Conservation (phyloP, 495 filamentous ascomycete species). For the Neurospora sp. region DNA sequence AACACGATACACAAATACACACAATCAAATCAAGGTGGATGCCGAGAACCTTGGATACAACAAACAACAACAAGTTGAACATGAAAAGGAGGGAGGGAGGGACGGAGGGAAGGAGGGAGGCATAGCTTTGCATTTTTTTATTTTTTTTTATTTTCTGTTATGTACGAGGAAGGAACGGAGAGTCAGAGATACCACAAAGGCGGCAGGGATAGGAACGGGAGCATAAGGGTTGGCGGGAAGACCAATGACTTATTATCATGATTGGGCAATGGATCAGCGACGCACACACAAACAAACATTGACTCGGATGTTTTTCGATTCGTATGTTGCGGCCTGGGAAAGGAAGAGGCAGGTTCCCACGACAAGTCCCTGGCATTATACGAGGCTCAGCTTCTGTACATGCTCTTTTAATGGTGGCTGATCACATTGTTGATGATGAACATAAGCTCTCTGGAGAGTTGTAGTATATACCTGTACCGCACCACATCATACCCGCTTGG, state of each 20-base stretch:
- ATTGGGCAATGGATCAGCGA: background rate
- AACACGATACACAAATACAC: background rate
- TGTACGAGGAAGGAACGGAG: background rate
- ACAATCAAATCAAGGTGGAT: background rate
- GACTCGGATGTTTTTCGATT: background rate
- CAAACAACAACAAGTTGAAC: background rate
- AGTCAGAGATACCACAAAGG: background rate
- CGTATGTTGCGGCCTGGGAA: background rate
- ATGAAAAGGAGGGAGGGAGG: background rate
- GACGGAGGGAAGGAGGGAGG: background rate
- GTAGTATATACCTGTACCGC: background rate
- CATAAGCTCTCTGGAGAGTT: background rate
- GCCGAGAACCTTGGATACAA: background rate
- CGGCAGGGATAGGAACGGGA: background rate
- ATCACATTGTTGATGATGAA: background rate
- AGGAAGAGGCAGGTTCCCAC: background rate
- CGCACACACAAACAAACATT: background rate
- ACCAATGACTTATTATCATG: background rate
- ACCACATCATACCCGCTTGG: background rate
- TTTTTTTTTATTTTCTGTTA: background rate
- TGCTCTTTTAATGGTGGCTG: background rate
- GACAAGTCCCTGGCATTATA: background rate
- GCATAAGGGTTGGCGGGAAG: background rate
- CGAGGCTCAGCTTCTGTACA: background rate
- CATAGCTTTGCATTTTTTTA: conserved; percentile 2